Conservation (phyloP, 1,284 basidiomycete genomes). For the Melampsora larici-populina region DNA sequence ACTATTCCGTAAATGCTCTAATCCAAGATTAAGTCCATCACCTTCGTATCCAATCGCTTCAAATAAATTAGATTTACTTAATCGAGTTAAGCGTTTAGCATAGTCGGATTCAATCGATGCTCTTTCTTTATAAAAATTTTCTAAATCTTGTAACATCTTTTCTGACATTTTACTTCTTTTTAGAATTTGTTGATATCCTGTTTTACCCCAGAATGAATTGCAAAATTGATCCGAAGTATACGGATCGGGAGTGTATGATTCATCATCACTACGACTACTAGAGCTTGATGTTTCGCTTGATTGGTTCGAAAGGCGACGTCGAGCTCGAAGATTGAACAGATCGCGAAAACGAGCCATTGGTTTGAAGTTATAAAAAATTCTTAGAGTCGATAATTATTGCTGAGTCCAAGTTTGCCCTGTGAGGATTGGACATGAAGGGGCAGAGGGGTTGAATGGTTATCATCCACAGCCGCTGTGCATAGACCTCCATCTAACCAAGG, state of each 20-base stretch:
- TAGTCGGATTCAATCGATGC: conserved; percentile 80
- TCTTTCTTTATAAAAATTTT: conserved; percentile 38
- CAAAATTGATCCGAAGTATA: conserved; percentile 32
- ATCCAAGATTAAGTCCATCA: conserved; percentile 15
- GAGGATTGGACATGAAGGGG: too few species aligned
- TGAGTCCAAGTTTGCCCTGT: too few species aligned
- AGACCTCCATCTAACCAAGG: too few species aligned
- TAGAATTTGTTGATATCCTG: conserved; percentile 34
- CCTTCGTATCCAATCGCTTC: conserved; percentile 29
- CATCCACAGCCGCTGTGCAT: too few species aligned
- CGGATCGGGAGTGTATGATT: conserved; percentile 6
- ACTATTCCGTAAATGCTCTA: conserved; percentile 18
- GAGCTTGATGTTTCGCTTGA: too few species aligned
- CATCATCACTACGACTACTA: too few species aligned
- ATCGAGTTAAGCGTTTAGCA: conserved; percentile 75
- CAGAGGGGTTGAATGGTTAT: too few species aligned
- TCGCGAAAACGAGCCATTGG: too few species aligned
- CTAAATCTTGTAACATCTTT: conserved; percentile 34
- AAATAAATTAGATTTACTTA: conserved; percentile 67
- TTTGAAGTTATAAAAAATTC: too few species aligned
- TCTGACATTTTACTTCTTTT: conserved; percentile 25
- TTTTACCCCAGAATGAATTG: conserved; percentile 43
- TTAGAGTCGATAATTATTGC: too few species aligned
- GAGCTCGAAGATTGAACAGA: too few species aligned
- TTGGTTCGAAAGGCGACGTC: too few species aligned